A percentile compares a stretch with the other conserved stretches of the same genome.
Conservation (phyloP, 1,139 yeast species). For the Sugiyamaella japonica region DNA sequence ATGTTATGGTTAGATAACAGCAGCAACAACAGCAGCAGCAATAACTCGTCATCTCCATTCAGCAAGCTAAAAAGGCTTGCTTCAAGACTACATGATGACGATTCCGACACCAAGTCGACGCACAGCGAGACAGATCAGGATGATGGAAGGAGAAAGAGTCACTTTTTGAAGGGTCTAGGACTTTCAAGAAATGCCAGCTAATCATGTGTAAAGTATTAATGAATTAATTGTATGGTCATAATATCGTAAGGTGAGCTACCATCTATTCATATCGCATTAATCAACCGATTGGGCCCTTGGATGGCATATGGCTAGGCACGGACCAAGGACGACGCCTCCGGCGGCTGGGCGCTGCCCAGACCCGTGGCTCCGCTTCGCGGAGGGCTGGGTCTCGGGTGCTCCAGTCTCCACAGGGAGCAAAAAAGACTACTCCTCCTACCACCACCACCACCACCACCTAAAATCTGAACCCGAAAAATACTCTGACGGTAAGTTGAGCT, state of each 20-base stretch:
- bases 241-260: background rate
- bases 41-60: constrained; percentile 16
- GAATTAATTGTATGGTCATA: background rate
- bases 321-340: no score
- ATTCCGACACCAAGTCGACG: constrained; percentile 1
- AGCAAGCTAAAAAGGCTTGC: constrained; percentile 17
- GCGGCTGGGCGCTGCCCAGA: constrained; percentile 6
- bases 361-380: constrained; percentile 4
- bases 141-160: constrained; percentile 6
- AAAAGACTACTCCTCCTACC: no score
- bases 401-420: no score
- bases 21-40: constrained; percentile 1
- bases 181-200: background rate
- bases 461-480: no score
- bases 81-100: constrained; percentile 13
- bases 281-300: background rate
- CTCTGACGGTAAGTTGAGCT: no score
- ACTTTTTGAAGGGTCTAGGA: constrained; percentile 9
- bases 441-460: no score
- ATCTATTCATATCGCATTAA: constrained; percentile 5
- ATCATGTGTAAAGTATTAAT: background rate
- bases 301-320: no score
- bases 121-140: constrained; percentile 1
- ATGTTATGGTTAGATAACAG: background rate
- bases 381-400: no score